Base-by-base conservation (phyloP, 768 basidiomycete species). In the Trametes gibbosa region DNA sequence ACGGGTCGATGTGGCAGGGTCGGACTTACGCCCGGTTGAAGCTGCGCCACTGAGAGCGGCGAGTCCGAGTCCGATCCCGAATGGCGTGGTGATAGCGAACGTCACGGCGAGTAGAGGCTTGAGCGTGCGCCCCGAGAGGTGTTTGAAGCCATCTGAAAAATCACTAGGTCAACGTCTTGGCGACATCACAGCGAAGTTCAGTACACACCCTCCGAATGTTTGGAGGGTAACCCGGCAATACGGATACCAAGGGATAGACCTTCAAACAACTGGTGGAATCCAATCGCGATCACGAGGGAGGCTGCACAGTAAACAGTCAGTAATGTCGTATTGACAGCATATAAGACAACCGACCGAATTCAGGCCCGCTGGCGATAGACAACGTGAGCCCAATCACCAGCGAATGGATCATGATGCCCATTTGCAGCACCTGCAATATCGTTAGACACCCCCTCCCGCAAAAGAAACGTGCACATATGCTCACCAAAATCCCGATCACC, bases 331-430 rank as follows among this genome's bases (percentile, higher is more conserved):
- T 0, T 1, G 0, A 59, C 46, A 10, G 16, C 14, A n/a, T 16
- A 32, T 17, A 43, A n/a, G 25, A 1, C 6, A 16, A 58, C 85
- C 58, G 58, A 90, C 89, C 79, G 61, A 92, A 91, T 53, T 90
- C 89, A 1, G 82, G 64, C 17, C 89, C 86, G 5, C 79, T 75
- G 4, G 87, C 82, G 54, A 92, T 82, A 1, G 88, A 81, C 19
- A 92, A 74, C 4, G 91, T 92, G 21, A 92, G 69, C 2, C 91
- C 91, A 56, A 93, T 90, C 32, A 92, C 82, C 46, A 93, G 69
- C 2, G 91, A 87, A 68, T 94, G 84, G 49, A 95, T 79, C 90
- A 95, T 88, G 65, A 95, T 90, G 46, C 93, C 84, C 2, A 89
- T 67, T 81, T 95, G 88, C 35, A 95, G 75, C 32, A 90, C 84